Base-by-base conservation (phyloP, 192 early-diverging fungal species). In the Coemansia sp. region DNA sequence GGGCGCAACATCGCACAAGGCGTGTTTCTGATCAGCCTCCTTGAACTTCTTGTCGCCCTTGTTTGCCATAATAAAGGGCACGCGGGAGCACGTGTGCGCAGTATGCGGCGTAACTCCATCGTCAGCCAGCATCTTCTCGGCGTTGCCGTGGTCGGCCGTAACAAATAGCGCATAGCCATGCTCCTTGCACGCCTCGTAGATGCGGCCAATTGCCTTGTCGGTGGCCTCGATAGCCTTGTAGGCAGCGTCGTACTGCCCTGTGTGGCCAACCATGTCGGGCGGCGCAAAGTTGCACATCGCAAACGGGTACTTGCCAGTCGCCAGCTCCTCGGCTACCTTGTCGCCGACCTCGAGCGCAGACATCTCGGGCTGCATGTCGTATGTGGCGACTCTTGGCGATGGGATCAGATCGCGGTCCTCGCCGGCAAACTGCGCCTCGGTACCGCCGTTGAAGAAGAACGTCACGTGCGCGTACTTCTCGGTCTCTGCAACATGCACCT, bases 381-480 rank as follows among this genome's bases (percentile, higher is more conserved):
- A 99, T 19, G 98, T 99, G 32, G 95, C 94, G 5, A 99, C 98
- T 74, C 90, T 92, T 22, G 98, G 98, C 25, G 91, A 93, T 34
- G 90, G 69, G 65, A 99, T 87, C 80, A 99, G 71, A 61, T 89
- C 90, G 46, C 98, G 92, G 62, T 94, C 87, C 84, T 99, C 98
- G 46, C 79, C 74, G 43, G 76, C 53, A 81, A 94, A 99, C 76
- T 96, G 93, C 33, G 90, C 88, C 79, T 98, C 96, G 20, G 89
- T 85, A 32, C 98, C 98, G 65, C 98, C 98, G 83, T 98, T 98
- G 85, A 98, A 99, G 89, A 99, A 99, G 88, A 99, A 99, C 52
- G 98, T 99, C 33, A 99, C 98, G 75, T 99, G 98, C 29, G 98
- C 96, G 83, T 96, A 99, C 85, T 99, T 99, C 73, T 99, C 98